Evolutionary conservation across 2,329 filamentous ascomycete genomes (phyloP), one percentile per base, ranked within the genome.

Genomic region (Amauroascus niger): DNA sequence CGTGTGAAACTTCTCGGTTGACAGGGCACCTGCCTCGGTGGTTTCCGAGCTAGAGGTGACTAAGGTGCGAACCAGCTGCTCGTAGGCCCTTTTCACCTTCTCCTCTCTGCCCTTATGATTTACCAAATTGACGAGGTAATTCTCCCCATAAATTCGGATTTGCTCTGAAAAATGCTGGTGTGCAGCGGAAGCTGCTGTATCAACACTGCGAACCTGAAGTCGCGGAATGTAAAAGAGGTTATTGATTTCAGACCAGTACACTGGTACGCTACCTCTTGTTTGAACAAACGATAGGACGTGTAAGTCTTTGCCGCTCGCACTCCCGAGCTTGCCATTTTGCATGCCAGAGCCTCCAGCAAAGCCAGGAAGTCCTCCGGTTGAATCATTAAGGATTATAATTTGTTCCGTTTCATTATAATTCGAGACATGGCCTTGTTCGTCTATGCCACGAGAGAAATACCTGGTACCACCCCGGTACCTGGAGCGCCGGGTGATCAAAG

Each of bases 401-500:
- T 98, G 93, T 67, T 98, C 93, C 0, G 93, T 97, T 76, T 98
- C 93, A 67, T 98, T 98, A 78, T 91, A 98, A 69, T 98, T 98
- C 60, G 93, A 88, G n/a, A 93, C 93, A 67, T 97, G 83, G 22
- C 93, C 93, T 57, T 93, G 78, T 60, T 95, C 90, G 65, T 98
- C 91, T 45, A 97, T 82, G 49, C 93, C 93, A 59, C 93, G 83
- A 1, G 93, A 94, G 67, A 98, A 93, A 72, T 96, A 97, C 66
- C 94, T 79, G 14, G 93, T 97, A 43, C 93, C 93, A 33, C 84
- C 90, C 58, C 91, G 82, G 69, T 93, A 84, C 61, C 94, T 81
- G 20, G 90, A 95, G 62, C 93, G 82, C 58, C 93, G 80, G 24
- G 91, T 95, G 63, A 97, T 91, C 49, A 98, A 79, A 35, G 84